Evolutionary conservation across 805 yeast species (phyloP).

Genomic region (Kluyveromyces dobzhanskii): DNA sequence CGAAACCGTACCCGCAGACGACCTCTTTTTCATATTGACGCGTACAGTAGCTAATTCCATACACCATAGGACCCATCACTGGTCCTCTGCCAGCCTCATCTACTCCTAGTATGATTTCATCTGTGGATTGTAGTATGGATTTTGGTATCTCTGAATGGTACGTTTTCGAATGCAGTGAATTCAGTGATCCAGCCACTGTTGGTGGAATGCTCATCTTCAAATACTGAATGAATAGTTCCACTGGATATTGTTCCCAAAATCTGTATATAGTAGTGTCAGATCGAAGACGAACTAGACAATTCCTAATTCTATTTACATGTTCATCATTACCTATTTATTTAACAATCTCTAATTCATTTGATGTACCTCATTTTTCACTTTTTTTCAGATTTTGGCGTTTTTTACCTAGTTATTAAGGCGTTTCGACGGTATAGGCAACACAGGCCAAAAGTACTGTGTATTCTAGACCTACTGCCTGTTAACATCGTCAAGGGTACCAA

Average conservation of each 20-base stretch:
- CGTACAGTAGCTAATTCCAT: conserved; percentile 75
- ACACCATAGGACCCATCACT: conserved; percentile 96
- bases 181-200: conserved; percentile 18
- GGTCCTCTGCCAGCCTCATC: conserved; percentile 99
- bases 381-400: no score
- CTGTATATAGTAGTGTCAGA: background rate
- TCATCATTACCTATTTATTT: no score
- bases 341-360: no score
- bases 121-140: conserved; percentile 25
- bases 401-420: no score
- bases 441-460: no score
- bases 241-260: no score
- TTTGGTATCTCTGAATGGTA: conserved; percentile 44
- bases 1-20: conserved; percentile 63
- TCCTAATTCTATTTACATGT: no score
- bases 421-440: no score
- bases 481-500: conserved; percentile 70
- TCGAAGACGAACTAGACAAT: no score
- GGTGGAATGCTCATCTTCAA: conserved; percentile 18
- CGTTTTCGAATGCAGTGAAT: conserved; percentile 34
- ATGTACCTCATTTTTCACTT: no score
- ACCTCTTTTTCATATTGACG: conserved; percentile 38
- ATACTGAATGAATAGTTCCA: no score
- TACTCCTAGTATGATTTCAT: conserved; percentile 62
- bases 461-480: conserved; percentile 38